Evolutionary conservation across 1,139 yeast species (phyloP), one percentile per base, ranked within the genome.

Genomic region (Arxiozyma slooffiae): DNA sequence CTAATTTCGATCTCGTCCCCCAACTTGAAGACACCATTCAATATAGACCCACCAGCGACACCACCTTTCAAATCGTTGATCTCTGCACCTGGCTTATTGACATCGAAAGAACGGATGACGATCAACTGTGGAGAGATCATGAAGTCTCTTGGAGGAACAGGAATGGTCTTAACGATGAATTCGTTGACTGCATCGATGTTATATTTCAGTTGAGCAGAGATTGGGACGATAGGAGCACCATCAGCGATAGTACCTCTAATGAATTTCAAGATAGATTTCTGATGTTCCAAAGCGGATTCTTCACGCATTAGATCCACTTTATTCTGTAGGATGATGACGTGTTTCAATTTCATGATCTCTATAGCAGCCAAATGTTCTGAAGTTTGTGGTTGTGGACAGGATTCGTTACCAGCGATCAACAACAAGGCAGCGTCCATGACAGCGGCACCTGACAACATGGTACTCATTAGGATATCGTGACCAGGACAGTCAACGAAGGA

Each of bases 401-500:
- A 82, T 78, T 94, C 99, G 70, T 94, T 94, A 71, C 97, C 98
- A 41, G 98, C 99, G 69, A 94, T 84, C 60, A 94, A 79, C 65
- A 94, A 76, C 56, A 94, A 76, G 16, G 99, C 99, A 52, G 98
- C 99, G 72, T 94, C 99, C 99, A 94, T 94, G 60, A 94, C 98
- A 17, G 99, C 99, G 41, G 99, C 99, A 69, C 99, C 99, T 48
- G 97, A 90, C 80, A 94, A 83, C 99, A 94, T 94, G 61, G 98
- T 94, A 79, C 97, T 89, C 98, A 94, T 94, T 70, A 94, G 83
- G 76, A 94, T 92, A 78, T 94, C 99, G 86, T 94, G 99, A 70
- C 98, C 99, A 53, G 99, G 99, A 76, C 98, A 94, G 77, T 94
- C 99, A 55, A 94, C 98, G 64, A 94, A 94, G 7, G 97, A 89